These are phyloP conservation scores for Zhuliangozyma blackwelliae DNA, from an alignment of 1,139 yeast species.

Conservation along the genomic window DNA sequence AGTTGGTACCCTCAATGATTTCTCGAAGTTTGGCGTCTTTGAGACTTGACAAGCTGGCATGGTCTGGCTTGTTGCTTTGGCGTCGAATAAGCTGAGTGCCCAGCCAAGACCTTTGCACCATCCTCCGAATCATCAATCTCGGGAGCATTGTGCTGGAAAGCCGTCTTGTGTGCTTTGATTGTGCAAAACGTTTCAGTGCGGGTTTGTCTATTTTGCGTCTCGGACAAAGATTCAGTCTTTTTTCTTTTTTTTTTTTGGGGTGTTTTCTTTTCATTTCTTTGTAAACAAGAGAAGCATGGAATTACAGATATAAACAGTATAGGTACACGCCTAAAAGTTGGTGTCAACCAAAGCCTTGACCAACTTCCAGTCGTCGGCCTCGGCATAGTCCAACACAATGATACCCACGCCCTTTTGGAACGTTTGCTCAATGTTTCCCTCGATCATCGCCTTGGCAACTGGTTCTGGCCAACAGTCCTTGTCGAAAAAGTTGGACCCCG, in stretches of 20 bases:
- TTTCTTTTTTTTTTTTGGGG: too few species aligned
- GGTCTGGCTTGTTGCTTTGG: slow-evolving; percentile 9
- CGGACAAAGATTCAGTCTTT: too few species aligned
- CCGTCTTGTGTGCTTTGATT: too few species aligned
- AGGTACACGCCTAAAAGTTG: slow-evolving; percentile 47
- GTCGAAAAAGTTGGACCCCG: slow-evolving; percentile 72
- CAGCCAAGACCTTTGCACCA: too few species aligned
- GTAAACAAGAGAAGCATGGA: too few species aligned
- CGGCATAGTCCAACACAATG: slow-evolving; percentile 67
- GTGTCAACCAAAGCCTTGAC: slow-evolving; percentile 49
- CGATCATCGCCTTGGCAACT: slow-evolving; percentile 52
- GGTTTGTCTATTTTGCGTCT: too few species aligned
- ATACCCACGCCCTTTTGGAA: slow-evolving; percentile 56
- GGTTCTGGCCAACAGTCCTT: slow-evolving; percentile 72
- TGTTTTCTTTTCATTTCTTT: too few species aligned
- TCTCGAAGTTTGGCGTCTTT: slow-evolving; percentile 12
- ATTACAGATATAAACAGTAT: too few species aligned
- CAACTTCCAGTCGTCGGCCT: slow-evolving; percentile 57
- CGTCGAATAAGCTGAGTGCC: slow-evolving; percentile 2
- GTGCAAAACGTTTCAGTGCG: too few species aligned
- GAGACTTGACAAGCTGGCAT: slow-evolving; percentile 4
- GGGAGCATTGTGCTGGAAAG: too few species aligned
- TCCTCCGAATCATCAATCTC: neutral
- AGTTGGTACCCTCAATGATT: slow-evolving; percentile 20
- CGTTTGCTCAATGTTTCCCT: slow-evolving; percentile 44